A percentile compares a stretch with the other conserved stretches of the same genome.
Conservation (phyloP, 1,139 yeast genomes). For the Geotrichum phurueaensis region DNA sequence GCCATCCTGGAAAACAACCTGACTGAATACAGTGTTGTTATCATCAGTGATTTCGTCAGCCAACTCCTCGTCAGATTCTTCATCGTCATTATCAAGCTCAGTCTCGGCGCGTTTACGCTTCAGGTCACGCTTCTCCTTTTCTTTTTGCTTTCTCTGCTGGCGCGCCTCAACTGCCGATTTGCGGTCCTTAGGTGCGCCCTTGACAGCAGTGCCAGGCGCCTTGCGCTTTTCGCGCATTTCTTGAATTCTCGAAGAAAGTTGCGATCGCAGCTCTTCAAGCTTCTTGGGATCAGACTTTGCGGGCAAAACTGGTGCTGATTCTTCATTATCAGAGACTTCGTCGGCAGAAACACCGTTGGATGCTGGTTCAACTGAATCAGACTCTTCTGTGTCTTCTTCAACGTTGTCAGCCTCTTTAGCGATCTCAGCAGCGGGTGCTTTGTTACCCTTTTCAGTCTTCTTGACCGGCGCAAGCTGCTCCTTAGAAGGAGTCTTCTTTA, state of each 20-base stretch:
- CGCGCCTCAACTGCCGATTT: constrained; percentile 41
- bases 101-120: constrained; percentile 26
- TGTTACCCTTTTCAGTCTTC: constrained; percentile 19
- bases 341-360: constrained; percentile 40
- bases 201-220: constrained; percentile 78
- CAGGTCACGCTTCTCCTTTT: constrained; percentile 40
- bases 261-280: constrained; percentile 58
- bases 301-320: constrained; percentile 31
- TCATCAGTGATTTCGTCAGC: constrained; percentile 28
- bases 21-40: constrained; percentile 56
- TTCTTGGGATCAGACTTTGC: constrained; percentile 35
- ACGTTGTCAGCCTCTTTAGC: constrained; percentile 16
- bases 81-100: constrained; percentile 9
- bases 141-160: constrained; percentile 37
- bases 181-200: constrained; percentile 68
- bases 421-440: constrained; percentile 16
- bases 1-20: constrained; percentile 79
- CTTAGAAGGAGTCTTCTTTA: constrained; percentile 13
- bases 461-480: constrained; percentile 6
- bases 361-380: constrained; percentile 12
- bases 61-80: constrained; percentile 24
- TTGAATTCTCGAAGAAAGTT: constrained; percentile 66
- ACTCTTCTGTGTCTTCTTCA: constrained; percentile 21
- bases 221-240: constrained; percentile 71
- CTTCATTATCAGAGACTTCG: constrained; percentile 70